A percentile compares a stretch with the other conserved stretches of the same genome.
phyloP scores from a whole-genome alignment of 768 basidiomycete genomes.

The Tylopilus balloui region DNA sequence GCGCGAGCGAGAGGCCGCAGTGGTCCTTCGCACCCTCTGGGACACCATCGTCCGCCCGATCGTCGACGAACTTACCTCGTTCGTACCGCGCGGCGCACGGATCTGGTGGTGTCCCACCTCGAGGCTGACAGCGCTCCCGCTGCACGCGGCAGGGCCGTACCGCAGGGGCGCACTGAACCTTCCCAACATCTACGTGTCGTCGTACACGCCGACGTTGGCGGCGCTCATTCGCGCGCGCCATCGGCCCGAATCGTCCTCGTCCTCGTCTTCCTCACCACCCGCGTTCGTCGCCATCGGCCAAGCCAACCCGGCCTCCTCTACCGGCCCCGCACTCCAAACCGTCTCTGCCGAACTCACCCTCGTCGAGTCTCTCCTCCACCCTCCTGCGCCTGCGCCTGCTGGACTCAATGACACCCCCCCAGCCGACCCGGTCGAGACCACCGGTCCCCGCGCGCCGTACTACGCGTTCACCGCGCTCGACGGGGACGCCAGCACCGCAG shows the following conservation, averaged over 20 bases:
- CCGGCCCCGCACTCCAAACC: constrained; percentile 8
- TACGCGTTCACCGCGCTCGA: constrained; percentile 7
- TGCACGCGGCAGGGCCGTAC: not conserved
- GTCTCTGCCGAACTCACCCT: constrained; percentile 21
- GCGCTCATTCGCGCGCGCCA: constrained; percentile 27
- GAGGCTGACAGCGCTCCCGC: not conserved
- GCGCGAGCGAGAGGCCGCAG: constrained; percentile 15
- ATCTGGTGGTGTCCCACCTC: constrained; percentile 1
- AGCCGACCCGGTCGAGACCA: too few species aligned
- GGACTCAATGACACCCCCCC: too few species aligned
- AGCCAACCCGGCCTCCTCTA: constrained; percentile 5
- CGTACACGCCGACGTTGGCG: constrained; percentile 32
- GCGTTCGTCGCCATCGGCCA: constrained; percentile 22
- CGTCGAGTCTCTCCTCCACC: constrained; percentile 17
- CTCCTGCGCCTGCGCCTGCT: too few species aligned
- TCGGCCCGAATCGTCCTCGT: not conserved
- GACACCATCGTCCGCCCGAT: not conserved
- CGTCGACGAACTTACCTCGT: not conserved
- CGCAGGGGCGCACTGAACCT: not conserved
- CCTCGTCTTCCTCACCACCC: not conserved
- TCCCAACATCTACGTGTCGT: constrained; percentile 26
- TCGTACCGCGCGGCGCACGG: not conserved
- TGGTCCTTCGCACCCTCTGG: constrained; percentile 16
- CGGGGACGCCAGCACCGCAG: constrained; percentile 11
- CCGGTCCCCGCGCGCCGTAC: too few species aligned